These are phyloP conservation scores for Jatropha podagrica DNA, from an alignment of 441 rosid genomes.

Conservation along the genomic window DNA sequence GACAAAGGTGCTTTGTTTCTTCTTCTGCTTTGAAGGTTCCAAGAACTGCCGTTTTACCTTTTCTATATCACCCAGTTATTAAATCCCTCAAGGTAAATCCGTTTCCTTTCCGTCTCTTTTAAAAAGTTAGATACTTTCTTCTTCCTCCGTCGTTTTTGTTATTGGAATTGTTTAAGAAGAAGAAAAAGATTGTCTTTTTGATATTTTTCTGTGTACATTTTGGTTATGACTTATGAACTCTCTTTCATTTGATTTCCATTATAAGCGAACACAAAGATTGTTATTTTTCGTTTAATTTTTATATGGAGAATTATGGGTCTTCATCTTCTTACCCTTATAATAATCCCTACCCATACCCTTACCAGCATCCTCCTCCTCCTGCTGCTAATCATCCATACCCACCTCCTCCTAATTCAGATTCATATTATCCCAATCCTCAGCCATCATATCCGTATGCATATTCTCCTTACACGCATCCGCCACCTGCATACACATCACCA, in stretches of 20 bases:
- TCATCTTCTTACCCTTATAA: slow-evolving; percentile 14
- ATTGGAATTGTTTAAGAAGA: background rate
- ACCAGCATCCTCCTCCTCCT: slow-evolving; percentile 42
- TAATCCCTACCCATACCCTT: slow-evolving; percentile 29
- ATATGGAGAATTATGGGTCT: slow-evolving; percentile 40
- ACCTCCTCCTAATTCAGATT: slow-evolving; percentile 49
- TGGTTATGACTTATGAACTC: background rate
- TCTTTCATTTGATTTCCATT: slow-evolving; percentile 11
- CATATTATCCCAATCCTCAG: slow-evolving; percentile 35
- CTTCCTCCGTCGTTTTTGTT: background rate
- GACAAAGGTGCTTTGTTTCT: background rate
- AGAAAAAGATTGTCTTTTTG: background rate
- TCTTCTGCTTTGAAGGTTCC: slow-evolving; percentile 13
- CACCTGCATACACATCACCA: slow-evolving; percentile 23
- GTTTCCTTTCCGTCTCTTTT: background rate
- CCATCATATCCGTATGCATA: slow-evolving; percentile 33
- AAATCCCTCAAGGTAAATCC: slow-evolving; percentile 13
- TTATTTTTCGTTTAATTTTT: background rate
- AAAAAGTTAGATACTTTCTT: background rate
- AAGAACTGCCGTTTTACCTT: background rate
- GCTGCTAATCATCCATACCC: slow-evolving; percentile 34
- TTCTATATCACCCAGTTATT: background rate
- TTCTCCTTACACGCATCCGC: slow-evolving; percentile 45
- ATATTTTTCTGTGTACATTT: background rate
- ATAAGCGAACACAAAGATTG: background rate